Percentiles rank a stretch among this genome's conserved stretches.
Evolutionary conservation across 805 yeast genomes (phyloP).

Genomic region (Torulaspora delbrueckii): DNA sequence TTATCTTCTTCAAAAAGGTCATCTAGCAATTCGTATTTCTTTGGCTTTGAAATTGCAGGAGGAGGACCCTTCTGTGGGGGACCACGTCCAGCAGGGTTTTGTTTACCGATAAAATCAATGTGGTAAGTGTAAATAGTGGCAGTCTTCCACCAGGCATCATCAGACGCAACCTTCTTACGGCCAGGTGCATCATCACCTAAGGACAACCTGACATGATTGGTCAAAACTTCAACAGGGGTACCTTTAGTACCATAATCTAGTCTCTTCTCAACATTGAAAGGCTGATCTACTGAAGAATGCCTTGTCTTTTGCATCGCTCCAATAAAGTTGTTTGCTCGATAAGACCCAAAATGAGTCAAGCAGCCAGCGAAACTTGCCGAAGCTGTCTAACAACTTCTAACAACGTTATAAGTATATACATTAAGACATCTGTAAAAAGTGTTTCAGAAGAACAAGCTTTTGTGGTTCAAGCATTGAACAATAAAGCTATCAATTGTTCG

Average conservation of each 20-base stretch:
- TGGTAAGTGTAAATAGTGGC: conserved; percentile 21
- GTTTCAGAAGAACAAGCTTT: no score
- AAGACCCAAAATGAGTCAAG: no score
- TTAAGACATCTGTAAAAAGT: no score
- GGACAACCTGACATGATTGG: conserved; percentile 18
- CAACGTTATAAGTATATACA: no score
- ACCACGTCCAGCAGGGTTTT: neutral
- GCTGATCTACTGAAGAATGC: neutral
- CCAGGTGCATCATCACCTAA: conserved; percentile 15
- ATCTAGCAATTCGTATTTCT: conserved; percentile 19
- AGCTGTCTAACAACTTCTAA: no score
- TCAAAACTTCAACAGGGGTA: conserved; percentile 22
- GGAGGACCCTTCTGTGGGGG: conserved; percentile 4
- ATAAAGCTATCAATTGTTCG: neutral
- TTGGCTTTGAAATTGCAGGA: conserved; percentile 18
- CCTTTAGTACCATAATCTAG: conserved; percentile 26
- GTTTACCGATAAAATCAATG: conserved; percentile 14
- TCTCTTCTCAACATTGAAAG: conserved; percentile 13
- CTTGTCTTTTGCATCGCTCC: neutral
- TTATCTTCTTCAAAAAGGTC: conserved; percentile 22
- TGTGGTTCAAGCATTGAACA: no score
- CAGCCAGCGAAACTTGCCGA: no score
- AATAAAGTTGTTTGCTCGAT: neutral
- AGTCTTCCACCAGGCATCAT: conserved; percentile 20
- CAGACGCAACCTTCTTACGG: neutral